These are phyloP conservation scores for Fusarium zealandicum DNA, from an alignment of 2,329 filamentous ascomycete species.

Conservation along the genomic window DNA sequence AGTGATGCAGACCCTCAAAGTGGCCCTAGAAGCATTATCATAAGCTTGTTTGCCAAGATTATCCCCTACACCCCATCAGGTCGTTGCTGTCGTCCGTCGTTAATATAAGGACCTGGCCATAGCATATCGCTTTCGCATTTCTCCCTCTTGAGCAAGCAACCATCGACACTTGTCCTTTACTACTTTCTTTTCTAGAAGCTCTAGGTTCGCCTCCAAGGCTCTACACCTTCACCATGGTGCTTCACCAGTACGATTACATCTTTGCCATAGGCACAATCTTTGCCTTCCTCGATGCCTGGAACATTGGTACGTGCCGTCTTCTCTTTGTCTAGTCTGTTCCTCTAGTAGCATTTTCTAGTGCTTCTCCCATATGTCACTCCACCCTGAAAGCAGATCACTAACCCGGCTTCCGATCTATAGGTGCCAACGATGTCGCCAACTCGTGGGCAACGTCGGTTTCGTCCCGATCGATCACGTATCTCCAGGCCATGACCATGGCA, in stretches of 20 bases:
- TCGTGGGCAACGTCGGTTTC: conserved; percentile 78
- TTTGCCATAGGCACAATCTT: conserved; percentile 71
- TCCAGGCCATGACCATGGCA: conserved; percentile 66
- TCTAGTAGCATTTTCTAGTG: too few species aligned
- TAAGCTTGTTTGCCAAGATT: conserved; percentile 42
- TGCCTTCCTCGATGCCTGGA: conserved; percentile 70
- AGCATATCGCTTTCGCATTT: conserved; percentile 3
- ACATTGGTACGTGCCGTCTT: conserved; percentile 57
- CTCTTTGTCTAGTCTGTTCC: not conserved
- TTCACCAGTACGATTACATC: conserved; percentile 66
- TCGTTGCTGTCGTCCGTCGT: conserved; percentile 1
- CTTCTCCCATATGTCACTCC: not conserved
- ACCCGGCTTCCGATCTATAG: not conserved
- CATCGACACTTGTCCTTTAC: conserved; percentile 17
- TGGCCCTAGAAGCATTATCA: conserved; percentile 37
- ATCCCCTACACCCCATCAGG: conserved; percentile 16
- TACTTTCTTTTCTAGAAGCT: conserved; percentile 23
- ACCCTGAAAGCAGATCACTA: conserved; percentile 43
- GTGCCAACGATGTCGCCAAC: conserved; percentile 72
- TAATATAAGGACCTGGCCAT: conserved; percentile 33
- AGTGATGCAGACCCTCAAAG: not conserved
- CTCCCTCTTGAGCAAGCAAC: not conserved
- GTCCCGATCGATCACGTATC: conserved; percentile 68
- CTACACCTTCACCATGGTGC: conserved; percentile 27
- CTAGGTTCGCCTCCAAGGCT: not conserved